Percentiles rank a stretch among this genome's conserved stretches.
phyloP scores from a whole-genome alignment of 352 stramenopile genomes.

The Globisporangium rhizosaccharum region DNA sequence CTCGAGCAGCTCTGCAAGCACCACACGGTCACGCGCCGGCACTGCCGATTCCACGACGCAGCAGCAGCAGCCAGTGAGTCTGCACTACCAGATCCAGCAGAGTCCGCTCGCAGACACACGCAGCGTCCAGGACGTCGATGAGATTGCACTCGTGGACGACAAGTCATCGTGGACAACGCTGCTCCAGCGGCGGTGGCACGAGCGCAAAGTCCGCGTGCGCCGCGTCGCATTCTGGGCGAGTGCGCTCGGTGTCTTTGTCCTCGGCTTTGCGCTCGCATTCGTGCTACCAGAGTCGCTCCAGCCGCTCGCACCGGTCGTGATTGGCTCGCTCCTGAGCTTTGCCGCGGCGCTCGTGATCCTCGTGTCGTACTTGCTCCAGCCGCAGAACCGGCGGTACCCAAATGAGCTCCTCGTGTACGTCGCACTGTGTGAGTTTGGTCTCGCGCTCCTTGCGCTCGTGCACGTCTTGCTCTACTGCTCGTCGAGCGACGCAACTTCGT shows the following conservation, averaged over 20 bases:
- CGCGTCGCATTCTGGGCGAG: slow-evolving; percentile 27
- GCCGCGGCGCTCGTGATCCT: slow-evolving; percentile 43
- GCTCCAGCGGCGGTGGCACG: slow-evolving; percentile 25
- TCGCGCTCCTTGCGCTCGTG: slow-evolving; percentile 37
- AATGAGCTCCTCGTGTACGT: slow-evolving; percentile 70
- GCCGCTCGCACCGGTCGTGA: slow-evolving; percentile 35
- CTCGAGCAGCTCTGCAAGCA: neutral
- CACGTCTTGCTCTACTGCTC: slow-evolving; percentile 42
- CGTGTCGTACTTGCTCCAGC: slow-evolving; percentile 41
- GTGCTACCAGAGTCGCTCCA: slow-evolving; percentile 28
- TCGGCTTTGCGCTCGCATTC: slow-evolving; percentile 42
- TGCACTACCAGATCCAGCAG: too few relatives aligned
- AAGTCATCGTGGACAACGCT: slow-evolving; percentile 27
- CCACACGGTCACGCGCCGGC: slow-evolving; percentile 1
- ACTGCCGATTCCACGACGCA: neutral
- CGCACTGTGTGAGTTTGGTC: slow-evolving; percentile 49
- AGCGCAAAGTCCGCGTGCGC: slow-evolving; percentile 13
- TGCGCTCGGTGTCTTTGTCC: slow-evolving; percentile 24
- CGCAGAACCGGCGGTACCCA: slow-evolving; percentile 31
- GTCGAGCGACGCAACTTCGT: slow-evolving; percentile 7
- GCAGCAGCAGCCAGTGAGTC: too few relatives aligned
- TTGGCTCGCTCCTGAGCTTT: slow-evolving; percentile 47
- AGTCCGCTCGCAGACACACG: too few relatives aligned
- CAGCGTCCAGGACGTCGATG: neutral
- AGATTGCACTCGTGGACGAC: slow-evolving; percentile 11